Base-by-base conservation (phyloP, 257 asterid species). In the Nicotiana paniculata region DNA sequence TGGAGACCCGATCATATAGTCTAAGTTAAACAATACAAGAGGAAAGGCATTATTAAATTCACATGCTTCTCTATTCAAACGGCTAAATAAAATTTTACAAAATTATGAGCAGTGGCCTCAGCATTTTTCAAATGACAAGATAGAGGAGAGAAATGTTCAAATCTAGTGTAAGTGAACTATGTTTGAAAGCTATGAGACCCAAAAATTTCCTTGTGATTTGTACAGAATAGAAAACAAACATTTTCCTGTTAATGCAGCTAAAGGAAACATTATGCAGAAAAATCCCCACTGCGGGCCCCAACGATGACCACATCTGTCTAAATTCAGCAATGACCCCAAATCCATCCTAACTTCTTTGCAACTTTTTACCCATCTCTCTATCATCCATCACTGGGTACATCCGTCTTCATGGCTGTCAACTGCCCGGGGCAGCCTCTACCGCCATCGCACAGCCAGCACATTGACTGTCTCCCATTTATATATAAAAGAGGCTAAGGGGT, bases 21-120 rank as follows among this genome's bases (percentile, higher is more conserved):
- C 57, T 12, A 11, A 53, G 16, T 72, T 75, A 26, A 75, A 24
- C 64, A 75, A 28, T 11, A 51, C 2, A 75, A 75, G 24, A 9
- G 80, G 46, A 8, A 51, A 75, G 46, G 30, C 26, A 8, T 48
- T 75, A 8, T 48, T 75, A 75, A 51, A 28, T 75, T 74, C 80
- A 75, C 80, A 75, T 75, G 80, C 80, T 75, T 75, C 24, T 75
- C 80, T 51, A 75, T 75, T 75, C 80, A 51, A 51, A 75, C 46
- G 46, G 80, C n/a, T 75, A 75, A 74, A 51, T 75, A 51, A 74
- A 55, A 51, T 74, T 51, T 75, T 75, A 75, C 80, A 75, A 75
- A 51, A 75, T 26, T 75, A 28, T 75, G 26, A 75, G 63, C 79
- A 26, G 80, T 4, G 16, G 17, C 63, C 80, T 75, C 80, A 51